Conservation (phyloP, 1,284 basidiomycete genomes). For the Rhodofomes roseus region DNA sequence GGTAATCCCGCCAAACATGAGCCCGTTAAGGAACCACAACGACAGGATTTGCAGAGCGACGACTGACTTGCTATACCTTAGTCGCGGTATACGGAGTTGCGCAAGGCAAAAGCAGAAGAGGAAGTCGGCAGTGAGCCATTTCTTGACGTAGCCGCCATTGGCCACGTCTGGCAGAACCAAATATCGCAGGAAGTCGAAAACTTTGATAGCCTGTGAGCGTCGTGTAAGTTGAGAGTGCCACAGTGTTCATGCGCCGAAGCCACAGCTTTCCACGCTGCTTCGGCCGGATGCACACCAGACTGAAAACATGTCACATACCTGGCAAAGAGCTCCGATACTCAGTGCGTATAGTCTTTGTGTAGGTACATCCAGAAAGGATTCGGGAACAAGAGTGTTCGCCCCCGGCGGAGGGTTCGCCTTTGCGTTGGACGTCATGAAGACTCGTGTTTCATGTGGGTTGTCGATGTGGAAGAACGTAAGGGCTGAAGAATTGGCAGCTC, state of each 20-base stretch:
- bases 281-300: background rate
- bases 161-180: slow-evolving; percentile 36
- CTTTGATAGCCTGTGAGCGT: slow-evolving; percentile 54
- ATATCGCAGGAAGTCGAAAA: slow-evolving; percentile 55
- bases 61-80: slow-evolving; percentile 64
- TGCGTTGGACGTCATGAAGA: slow-evolving; percentile 12
- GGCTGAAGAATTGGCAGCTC: background rate
- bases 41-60: slow-evolving; percentile 55
- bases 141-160: slow-evolving; percentile 40
- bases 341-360: slow-evolving; percentile 47
- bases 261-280: too few species aligned
- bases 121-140: slow-evolving; percentile 73
- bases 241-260: too few species aligned
- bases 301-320: slow-evolving; percentile 30
- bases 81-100: slow-evolving; percentile 72
- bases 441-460: background rate
- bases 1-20: slow-evolving; percentile 67
- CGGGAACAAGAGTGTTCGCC: slow-evolving; percentile 27
- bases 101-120: slow-evolving; percentile 57
- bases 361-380: slow-evolving; percentile 35
- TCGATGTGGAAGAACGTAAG: background rate
- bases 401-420: slow-evolving; percentile 9
- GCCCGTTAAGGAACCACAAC: slow-evolving; percentile 59
- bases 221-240: background rate
- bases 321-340: slow-evolving; percentile 39